Conservation (phyloP, 345 rosid species). For the Hypericum perforatum region DNA sequence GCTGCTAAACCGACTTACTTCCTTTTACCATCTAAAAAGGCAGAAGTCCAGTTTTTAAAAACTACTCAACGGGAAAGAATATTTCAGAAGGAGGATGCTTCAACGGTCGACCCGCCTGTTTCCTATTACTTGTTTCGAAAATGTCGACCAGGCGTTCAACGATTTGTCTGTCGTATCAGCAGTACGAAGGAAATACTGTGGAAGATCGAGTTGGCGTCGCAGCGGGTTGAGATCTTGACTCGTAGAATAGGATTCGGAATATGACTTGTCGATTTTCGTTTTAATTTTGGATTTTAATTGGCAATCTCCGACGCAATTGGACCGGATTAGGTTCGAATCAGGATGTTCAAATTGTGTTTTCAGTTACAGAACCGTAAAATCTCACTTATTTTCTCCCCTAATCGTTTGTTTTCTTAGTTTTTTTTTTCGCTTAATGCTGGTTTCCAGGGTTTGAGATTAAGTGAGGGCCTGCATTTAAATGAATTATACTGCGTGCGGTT, state of each 20-base stretch:
- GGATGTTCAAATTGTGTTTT: conserved; percentile 62
- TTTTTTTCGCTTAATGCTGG: no score
- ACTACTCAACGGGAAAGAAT: no score
- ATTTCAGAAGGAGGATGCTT: no score
- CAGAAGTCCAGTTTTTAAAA: no score
- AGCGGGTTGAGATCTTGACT: conserved; percentile 53
- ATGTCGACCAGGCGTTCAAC: no score
- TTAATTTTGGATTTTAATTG: conserved; percentile 4
- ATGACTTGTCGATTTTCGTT: no score
- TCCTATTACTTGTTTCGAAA: no score
- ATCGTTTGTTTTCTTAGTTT: conserved; percentile 9
- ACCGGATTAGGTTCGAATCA: conserved; percentile 85
- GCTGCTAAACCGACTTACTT: no score
- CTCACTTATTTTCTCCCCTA: background rate
- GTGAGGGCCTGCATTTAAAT: conserved; percentile 85
- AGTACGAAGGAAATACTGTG: conserved; percentile 65
- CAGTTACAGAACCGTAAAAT: no score
- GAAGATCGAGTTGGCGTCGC: conserved; percentile 49
- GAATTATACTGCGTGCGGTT: conserved; percentile 73
- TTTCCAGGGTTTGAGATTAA: conserved; percentile 62
- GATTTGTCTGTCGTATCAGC: no score
- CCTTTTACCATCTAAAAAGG: no score
- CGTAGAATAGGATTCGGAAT: background rate
- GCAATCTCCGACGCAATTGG: conserved; percentile 68
- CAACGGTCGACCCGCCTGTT: no score